Evolutionary conservation across 2,329 filamentous ascomycete species (phyloP), one percentile per base, ranked within the genome.

Genomic region (Tolypocladium nubicola): DNA sequence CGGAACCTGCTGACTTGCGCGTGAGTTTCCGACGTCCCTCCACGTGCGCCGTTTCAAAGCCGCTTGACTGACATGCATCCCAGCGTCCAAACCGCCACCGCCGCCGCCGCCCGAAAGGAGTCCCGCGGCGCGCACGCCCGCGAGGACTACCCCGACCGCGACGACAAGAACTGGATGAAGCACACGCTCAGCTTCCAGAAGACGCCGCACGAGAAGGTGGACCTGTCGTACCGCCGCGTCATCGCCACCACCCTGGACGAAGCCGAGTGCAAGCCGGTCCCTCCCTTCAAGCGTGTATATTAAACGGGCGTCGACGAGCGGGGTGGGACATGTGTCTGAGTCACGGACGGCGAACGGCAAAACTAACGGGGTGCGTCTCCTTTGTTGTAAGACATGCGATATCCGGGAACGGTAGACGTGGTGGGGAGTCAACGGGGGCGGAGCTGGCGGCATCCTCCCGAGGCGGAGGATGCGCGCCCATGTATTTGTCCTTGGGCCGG

Each of bases 121-220:
- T 96, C 91, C 57, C 89, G 94, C 78, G 94, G 94, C 72, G 94
- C 94, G 30, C 94, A 99, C 76, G 94, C 94, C 64, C 89, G 94
- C 65, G 94, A 99, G 80, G 94, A 99, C 73, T 97, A 75, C 82
- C 93, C 93, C 58, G 92, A 97, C 21, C 88, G 94, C 79, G 90
- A 97, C 71, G 94, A 99, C 71, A 81, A 86, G 75, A 88, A 95
- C 75, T 97, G 93, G 93, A 97, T 97, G 93, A 97, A 97, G 87
- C 94, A 99, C 83, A 96, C 90, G 52, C 83, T 99, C 61, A 90
- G 87, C 64, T 99, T 88, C 88, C 94, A 99, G 82, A 95, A 90
- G 87, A 73, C 86, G 71, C 89, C 92, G 39, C 93, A 97, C 69
- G 88, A 88, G 70, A 84, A 90, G 77, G 85, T 94, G 57, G 88